Conservation (phyloP, 495 filamentous ascomycete genomes). For the Talaromyces thailandensis region DNA sequence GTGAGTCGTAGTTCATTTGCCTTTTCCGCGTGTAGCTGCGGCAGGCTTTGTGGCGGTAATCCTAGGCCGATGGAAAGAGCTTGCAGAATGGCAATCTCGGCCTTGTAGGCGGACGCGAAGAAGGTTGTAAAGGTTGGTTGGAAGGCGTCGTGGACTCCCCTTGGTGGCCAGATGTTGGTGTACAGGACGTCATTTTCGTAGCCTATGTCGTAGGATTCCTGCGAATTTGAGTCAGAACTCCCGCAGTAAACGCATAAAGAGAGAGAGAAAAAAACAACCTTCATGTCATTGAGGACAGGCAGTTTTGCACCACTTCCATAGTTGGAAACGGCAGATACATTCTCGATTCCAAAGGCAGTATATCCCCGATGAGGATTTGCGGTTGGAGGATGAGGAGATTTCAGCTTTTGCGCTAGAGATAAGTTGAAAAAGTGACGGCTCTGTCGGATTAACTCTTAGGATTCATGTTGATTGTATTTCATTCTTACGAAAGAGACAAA, state of each 20-base stretch:
- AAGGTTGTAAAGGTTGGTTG: neutral
- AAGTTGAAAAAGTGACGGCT: neutral
- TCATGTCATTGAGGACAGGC: neutral
- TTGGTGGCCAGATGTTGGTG: neutral
- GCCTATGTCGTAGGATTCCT: neutral
- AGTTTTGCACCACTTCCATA: neutral
- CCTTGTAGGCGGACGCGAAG: neutral
- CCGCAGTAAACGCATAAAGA: too few species aligned
- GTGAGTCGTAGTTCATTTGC: neutral
- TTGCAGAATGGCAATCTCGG: neutral
- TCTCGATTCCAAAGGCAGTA: neutral
- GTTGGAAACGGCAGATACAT: neutral
- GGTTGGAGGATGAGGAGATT: neutral
- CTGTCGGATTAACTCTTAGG: neutral
- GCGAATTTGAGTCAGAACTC: too few species aligned
- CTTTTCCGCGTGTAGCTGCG: neutral
- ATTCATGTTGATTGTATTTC: too few species aligned
- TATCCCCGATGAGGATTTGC: constrained; percentile 1
- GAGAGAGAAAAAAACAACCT: neutral
- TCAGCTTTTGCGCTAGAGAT: neutral
- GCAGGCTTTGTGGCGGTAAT: neutral
- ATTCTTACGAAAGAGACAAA: neutral
- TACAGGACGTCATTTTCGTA: neutral
- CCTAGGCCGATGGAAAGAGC: neutral
- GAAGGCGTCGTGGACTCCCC: neutral